Conservation (phyloP, 768 basidiomycete genomes). For the Pleurotus salmoneostramineus region DNA sequence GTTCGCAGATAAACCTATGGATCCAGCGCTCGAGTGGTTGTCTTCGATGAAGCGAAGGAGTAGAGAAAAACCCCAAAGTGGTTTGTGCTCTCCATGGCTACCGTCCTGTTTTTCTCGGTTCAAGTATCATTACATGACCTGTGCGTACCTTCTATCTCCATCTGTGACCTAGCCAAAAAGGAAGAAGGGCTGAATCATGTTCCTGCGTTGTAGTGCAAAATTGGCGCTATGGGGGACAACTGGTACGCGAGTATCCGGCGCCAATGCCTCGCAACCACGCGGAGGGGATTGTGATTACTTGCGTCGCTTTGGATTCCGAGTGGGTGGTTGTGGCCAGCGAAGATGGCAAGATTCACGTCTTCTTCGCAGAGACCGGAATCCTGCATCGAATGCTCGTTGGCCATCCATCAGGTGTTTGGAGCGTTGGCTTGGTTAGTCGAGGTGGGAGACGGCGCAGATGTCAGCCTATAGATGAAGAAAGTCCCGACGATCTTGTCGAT, state of each 20-base stretch:
- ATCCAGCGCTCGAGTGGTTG: conserved; percentile 36
- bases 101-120: conserved; percentile 1
- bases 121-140: conserved; percentile 47
- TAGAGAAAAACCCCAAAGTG: background rate
- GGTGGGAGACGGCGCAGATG: conserved; percentile 42
- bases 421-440: conserved; percentile 71
- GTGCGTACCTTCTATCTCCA: conserved; percentile 28
- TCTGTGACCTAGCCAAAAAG: too few species aligned
- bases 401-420: conserved; percentile 92
- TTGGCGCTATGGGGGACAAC: conserved; percentile 72
- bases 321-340: conserved; percentile 90
- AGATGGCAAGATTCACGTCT: conserved; percentile 81
- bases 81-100: background rate
- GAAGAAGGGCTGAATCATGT: too few species aligned
- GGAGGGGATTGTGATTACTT: conserved; percentile 75
- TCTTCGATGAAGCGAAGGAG: background rate
- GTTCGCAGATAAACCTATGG: conserved; percentile 31
- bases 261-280: conserved; percentile 25
- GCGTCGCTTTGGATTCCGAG: conserved; percentile 75
- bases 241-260: conserved; percentile 64
- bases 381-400: conserved; percentile 76
- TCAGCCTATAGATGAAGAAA: background rate
- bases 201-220: conserved; percentile 52
- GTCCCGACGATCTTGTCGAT: background rate
- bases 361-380: conserved; percentile 74